Base-by-base conservation (phyloP, 1,139 yeast species). In the Debaryomyces sp. region DNA sequence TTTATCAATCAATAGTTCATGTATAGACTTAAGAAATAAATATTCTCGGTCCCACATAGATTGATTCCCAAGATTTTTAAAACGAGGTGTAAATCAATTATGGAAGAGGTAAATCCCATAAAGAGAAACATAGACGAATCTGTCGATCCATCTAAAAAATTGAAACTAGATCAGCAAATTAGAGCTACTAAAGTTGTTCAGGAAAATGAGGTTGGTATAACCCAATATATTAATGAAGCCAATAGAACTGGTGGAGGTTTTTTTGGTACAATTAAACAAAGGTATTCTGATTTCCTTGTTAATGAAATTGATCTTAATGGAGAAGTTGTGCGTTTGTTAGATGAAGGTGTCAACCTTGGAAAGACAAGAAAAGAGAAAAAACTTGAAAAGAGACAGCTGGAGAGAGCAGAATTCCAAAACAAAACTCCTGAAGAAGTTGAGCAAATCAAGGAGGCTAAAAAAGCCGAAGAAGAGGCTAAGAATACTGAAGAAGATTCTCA, bases 261-360 rank as follows among this genome's bases (percentile, higher is more conserved):
- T 55, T 67, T 67, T 23, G 99, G 98, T 2, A 78, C 80, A 10
- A 76, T 94, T 57, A 94, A 94, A 66, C 96, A 89, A 60, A 77
- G 97, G 54, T 91, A 91, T 68, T 85, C 96, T n/a, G 99, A 94
- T 65, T 95, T 95, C 64, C 78, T 90, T 63, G 99, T 94, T 40
- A 90, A 91, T 64, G 99, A 95, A 66, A 86, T 94, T 51, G 87
- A 78, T 51, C 58, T 70, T 27, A 70, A 81, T 24, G 96, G 90
- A 1, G 69, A 80, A 2, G 96, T 91, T 2, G 80, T 92, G 12
- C 94, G 86, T 63, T 74, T 94, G 54, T 63, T 70, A 4, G 96
- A 92, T 61, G 81, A 83, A 46, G 97, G 97, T 2, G 75, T 86
- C 45, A 80, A 80, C 44, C 54, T 69, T 44, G 80, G 80, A 3